Conservation (phyloP, 441 rosid genomes). For the Isatis lusitanica region DNA sequence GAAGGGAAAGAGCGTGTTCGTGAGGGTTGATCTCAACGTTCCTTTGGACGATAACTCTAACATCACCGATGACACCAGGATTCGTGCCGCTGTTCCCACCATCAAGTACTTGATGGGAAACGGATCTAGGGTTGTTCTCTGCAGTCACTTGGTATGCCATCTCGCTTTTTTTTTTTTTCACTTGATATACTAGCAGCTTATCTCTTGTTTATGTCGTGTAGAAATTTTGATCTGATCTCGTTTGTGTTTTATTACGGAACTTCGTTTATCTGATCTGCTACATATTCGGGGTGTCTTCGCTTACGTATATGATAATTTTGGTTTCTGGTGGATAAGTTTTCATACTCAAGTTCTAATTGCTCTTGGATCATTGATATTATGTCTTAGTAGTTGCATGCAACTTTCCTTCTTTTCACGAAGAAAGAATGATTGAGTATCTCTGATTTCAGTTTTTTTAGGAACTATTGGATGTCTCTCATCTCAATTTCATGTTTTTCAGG, state of each 20-base stretch:
- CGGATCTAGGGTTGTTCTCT: slow-evolving; percentile 78
- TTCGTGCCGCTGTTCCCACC: slow-evolving; percentile 93
- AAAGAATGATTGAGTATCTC: no score
- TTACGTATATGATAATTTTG: background rate
- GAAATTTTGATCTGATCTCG: slow-evolving; percentile 1
- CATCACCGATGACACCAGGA: slow-evolving; percentile 90
- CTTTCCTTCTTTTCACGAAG: background rate
- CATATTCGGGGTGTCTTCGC: background rate
- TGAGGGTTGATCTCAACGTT: slow-evolving; percentile 92
- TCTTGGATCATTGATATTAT: background rate
- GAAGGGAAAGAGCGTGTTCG: slow-evolving; percentile 92
- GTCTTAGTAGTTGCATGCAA: background rate
- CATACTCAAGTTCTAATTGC: background rate
- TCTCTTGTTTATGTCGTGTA: background rate
- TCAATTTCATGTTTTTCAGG: slow-evolving; percentile 57
- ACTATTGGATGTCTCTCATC: slow-evolving; percentile 8
- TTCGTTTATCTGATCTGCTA: background rate
- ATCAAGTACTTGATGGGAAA: slow-evolving; percentile 74
- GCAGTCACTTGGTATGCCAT: slow-evolving; percentile 59
- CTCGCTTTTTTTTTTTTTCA: background rate
- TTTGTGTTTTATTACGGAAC: background rate
- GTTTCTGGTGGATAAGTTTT: background rate
- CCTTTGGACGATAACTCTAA: slow-evolving; percentile 83
- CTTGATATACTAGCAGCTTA: background rate
- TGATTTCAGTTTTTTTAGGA: no score